Percentiles rank a stretch among this genome's conserved stretches.
Evolutionary conservation across 768 basidiomycete species (phyloP).

Genomic region (Hypholoma fasciculare): DNA sequence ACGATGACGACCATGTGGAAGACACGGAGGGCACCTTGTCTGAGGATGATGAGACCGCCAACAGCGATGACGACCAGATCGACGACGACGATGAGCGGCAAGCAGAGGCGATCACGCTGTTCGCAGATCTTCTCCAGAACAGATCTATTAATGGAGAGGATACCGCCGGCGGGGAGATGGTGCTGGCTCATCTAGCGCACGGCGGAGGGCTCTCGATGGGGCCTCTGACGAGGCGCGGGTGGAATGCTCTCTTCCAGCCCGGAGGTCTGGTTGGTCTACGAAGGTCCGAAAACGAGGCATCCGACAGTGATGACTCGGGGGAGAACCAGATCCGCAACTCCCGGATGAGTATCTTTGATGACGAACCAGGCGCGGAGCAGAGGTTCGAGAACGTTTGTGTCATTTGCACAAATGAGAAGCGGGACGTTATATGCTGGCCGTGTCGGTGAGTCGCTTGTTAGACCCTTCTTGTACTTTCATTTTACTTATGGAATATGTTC

Average conservation of each 20-base stretch:
- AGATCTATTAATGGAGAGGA: not conserved
- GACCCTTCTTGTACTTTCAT: conserved; percentile 14
- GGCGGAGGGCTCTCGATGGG: conserved; percentile 14
- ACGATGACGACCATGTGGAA: conserved; percentile 35
- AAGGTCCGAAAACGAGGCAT: conserved; percentile 14
- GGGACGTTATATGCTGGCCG: conserved; percentile 85
- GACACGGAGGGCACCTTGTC: conserved; percentile 23
- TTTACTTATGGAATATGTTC: not conserved
- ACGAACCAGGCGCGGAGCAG: conserved; percentile 2
- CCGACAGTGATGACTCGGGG: conserved; percentile 18
- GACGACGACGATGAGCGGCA: conserved; percentile 19
- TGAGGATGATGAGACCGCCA: conserved; percentile 19
- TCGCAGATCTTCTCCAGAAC: conserved; percentile 49
- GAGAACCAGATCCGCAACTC: conserved; percentile 15
- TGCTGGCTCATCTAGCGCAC: conserved; percentile 26
- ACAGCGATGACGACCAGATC: conserved; percentile 6
- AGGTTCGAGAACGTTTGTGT: conserved; percentile 48
- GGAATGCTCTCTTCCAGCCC: conserved; percentile 18
- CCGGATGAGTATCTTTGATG: conserved; percentile 1
- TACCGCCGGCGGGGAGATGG: conserved; percentile 19
- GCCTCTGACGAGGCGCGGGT: conserved; percentile 19
- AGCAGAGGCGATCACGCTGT: conserved; percentile 48
- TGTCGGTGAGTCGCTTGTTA: conserved; percentile 52
- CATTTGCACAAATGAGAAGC: conserved; percentile 65
- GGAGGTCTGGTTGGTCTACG: conserved; percentile 1